phyloP scores from a whole-genome alignment of 2,329 filamentous ascomycete genomes.

The Pestalotiopsis sp. region DNA sequence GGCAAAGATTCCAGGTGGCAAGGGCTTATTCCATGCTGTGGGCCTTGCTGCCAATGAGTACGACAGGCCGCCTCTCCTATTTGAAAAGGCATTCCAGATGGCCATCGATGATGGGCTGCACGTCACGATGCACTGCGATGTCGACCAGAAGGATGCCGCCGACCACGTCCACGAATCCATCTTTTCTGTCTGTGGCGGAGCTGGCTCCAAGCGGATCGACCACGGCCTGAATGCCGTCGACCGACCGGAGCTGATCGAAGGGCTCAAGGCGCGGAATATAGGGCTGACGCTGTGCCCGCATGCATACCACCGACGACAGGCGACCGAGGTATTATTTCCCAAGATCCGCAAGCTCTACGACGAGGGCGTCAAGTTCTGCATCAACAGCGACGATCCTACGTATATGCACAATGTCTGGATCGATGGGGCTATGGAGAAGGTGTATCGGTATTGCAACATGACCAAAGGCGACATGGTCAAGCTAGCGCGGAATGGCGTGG shows the following conservation, averaged over 20 bases:
- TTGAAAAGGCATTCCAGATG: conserved; percentile 40
- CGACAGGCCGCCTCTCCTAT: conserved; percentile 46
- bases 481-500: conserved; percentile 44
- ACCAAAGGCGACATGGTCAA: conserved; percentile 43
- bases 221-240: conserved; percentile 44
- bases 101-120: conserved; percentile 44
- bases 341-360: conserved; percentile 47
- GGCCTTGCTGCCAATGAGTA: conserved; percentile 51
- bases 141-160: conserved; percentile 50
- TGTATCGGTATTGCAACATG: conserved; percentile 43
- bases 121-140: conserved; percentile 53
- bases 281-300: conserved; percentile 45
- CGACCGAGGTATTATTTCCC: conserved; percentile 44
- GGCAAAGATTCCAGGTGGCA: conserved; percentile 31
- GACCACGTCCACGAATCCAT: conserved; percentile 43
- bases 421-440: conserved; percentile 48
- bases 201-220: conserved; percentile 41
- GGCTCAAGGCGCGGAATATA: conserved; percentile 35
- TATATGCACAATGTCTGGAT: conserved; percentile 55
- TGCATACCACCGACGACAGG: conserved; percentile 44
- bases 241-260: conserved; percentile 31
- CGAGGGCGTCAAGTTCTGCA: conserved; percentile 46
- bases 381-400: conserved; percentile 52
- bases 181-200: conserved; percentile 32
- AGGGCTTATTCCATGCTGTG: conserved; percentile 45